A percentile compares a stretch with the other conserved stretches of the same genome.
Evolutionary conservation across 352 stramenopile species (phyloP).

Genomic region (Phytopythium oedochilum): DNA sequence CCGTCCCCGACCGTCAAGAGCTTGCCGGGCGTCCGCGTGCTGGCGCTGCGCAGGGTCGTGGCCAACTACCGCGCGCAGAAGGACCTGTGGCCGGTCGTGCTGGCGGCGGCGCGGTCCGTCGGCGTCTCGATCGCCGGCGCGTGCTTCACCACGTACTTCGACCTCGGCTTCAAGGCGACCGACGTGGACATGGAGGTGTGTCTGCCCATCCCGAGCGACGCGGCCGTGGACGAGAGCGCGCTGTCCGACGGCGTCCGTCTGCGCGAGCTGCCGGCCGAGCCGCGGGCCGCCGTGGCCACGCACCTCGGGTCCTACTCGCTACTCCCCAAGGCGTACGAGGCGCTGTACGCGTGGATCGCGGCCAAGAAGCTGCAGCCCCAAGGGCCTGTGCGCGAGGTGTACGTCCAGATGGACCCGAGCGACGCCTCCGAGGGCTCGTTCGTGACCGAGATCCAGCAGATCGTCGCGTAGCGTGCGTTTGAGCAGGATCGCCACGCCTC

Average conservation of each 20-base stretch:
- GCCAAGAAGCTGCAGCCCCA: constrained; percentile 14
- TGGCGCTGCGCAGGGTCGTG: constrained; percentile 31
- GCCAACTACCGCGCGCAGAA: constrained; percentile 41
- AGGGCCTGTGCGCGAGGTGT: constrained; percentile 30
- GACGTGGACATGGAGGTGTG: constrained; percentile 45
- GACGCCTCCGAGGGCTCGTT: constrained; percentile 21
- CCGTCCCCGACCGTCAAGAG: constrained; percentile 16
- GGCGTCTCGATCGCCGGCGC: constrained; percentile 13
- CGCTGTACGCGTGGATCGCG: constrained; percentile 27
- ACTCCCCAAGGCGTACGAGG: constrained; percentile 16
- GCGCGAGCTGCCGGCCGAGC: constrained; percentile 10
- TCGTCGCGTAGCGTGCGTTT: no score
- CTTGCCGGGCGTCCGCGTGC: constrained; percentile 22
- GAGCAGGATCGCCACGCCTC: no score
- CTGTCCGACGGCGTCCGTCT: constrained; percentile 11
- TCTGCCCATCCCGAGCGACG: constrained; percentile 23
- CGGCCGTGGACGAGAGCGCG: constrained; percentile 5
- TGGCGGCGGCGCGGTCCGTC: constrained; percentile 16
- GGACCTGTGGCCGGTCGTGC: constrained; percentile 28
- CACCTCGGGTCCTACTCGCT: constrained; percentile 30
- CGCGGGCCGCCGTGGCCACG: constrained; percentile 15
- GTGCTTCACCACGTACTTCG: constrained; percentile 35
- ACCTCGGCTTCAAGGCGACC: constrained; percentile 31
- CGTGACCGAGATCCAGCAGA: constrained; percentile 24
- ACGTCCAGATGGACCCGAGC: constrained; percentile 18